These are phyloP conservation scores for Entrophospora sp. DNA, from an alignment of 192 early-diverging fungal species.

Conservation along the genomic window DNA sequence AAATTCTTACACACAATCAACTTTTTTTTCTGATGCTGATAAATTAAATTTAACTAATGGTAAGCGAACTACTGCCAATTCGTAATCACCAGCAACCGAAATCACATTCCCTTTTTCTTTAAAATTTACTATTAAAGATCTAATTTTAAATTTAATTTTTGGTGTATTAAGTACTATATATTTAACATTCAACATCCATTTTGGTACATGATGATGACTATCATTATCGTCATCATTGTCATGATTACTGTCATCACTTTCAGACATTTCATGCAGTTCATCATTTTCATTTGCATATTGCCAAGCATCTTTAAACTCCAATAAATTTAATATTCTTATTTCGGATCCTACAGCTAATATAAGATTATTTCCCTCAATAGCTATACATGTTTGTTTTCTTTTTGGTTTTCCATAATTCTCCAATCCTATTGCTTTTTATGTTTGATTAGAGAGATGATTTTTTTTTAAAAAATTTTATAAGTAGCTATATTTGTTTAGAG, in stretches of 20 bases:
- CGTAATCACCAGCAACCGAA: conserved; percentile 48
- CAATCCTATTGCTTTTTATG: background rate
- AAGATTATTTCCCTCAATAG: background rate
- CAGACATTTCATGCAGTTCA: background rate
- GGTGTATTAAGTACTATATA: conserved; percentile 26
- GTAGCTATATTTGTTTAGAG: background rate
- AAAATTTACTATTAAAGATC: conserved; percentile 39
- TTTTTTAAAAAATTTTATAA: background rate
- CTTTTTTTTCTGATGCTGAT: too few species aligned
- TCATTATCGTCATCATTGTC: background rate
- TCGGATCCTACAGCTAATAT: conserved; percentile 9
- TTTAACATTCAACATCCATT: conserved; percentile 1
- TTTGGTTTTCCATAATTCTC: background rate
- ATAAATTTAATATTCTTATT: conserved; percentile 9
- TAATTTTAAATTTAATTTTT: conserved; percentile 50
- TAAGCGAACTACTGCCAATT: conserved; percentile 50
- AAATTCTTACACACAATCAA: too few species aligned
- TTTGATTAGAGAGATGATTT: background rate
- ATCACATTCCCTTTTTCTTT: conserved; percentile 46
- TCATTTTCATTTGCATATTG: background rate
- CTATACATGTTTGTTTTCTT: conserved; percentile 13
- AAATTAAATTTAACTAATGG: conserved; percentile 21
- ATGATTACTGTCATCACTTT: too few species aligned
- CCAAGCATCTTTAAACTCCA: conserved; percentile 5
- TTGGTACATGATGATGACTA: background rate